Evolutionary conservation across 2,329 filamentous ascomycete species (phyloP), one percentile per base, ranked within the genome.

Genomic region (Biscogniauxia mediterranea): DNA sequence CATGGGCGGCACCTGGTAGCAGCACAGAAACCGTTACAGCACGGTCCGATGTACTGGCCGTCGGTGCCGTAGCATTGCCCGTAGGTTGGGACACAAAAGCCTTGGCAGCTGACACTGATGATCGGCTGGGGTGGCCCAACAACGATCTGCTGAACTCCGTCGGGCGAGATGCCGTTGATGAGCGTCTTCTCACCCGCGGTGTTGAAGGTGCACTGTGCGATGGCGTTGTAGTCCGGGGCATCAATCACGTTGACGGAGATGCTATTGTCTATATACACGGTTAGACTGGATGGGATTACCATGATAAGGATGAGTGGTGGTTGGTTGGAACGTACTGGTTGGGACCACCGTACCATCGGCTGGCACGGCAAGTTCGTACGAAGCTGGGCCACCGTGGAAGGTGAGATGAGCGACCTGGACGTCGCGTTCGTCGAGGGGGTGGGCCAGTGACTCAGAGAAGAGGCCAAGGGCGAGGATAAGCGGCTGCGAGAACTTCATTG

Each of bases 121-220:
- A 84, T 74, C 3, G 77, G 75, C 68, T 78, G 74, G 3, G 81
- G 79, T 21, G 80, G 80, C 0, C 78, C 77, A 23, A 83, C 73
- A 8, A 76, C 68, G 21, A 83, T 72, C 59, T 79, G 76, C 64
- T 77, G 73, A 17, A 73, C 63, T 9, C 77, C 77, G 2, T 64
- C 58, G 1, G 65, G 46, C 28, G 68, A 69, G 63, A 75, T 71
- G 57, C 68, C 70, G 57, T 69, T 68, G 21, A 69, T 70, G 4
- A 79, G 71, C 0, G 76, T 68, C 64, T 74, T 71, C 6, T 71
- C 60, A 20, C 65, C 70, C 7, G 69, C 61, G 0, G 78, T 80
- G 59, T 75, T 68, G 70, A 83, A 82, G n/a, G 70, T 74, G 72
- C 81, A 83, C 57, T 76, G 68, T 17, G 56, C 55, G 61, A 73